These are phyloP conservation scores for Arthroderma sp. DNA, from an alignment of 2,329 filamentous ascomycete genomes.

Conservation along the genomic window DNA sequence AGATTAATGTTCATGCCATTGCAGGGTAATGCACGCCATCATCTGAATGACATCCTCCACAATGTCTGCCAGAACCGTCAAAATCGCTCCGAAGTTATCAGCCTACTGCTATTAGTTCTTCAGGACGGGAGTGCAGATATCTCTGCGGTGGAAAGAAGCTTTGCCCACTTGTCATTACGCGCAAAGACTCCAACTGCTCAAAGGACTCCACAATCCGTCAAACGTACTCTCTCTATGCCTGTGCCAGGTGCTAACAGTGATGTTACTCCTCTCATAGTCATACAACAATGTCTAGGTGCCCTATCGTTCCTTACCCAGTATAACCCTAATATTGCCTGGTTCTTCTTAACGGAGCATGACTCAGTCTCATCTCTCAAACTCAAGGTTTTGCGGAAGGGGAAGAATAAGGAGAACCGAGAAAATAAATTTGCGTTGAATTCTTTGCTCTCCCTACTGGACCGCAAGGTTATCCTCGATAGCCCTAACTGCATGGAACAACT, in stretches of 20 bases:
- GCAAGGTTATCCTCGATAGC: conserved; percentile 93
- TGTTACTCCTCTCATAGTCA: conserved; percentile 84
- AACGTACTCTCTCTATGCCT: conserved; percentile 57
- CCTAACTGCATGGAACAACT: conserved; percentile 93
- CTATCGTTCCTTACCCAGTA: conserved; percentile 71
- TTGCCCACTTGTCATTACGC: conserved; percentile 79
- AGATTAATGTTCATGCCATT: conserved; percentile 98
- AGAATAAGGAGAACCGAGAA: conserved; percentile 70
- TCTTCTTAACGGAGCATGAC: conserved; percentile 93
- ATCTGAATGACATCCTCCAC: conserved; percentile 74
- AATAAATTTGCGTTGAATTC: conserved; percentile 88
- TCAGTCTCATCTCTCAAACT: conserved; percentile 64
- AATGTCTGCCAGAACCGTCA: conserved; percentile 95
- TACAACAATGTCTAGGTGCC: conserved; percentile 84
- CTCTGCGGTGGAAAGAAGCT: conserved; percentile 87
- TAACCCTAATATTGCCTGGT: conserved; percentile 74
- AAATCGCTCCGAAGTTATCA: conserved; percentile 86
- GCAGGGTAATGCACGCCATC: conserved; percentile 69
- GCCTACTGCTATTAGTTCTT: conserved; percentile 78
- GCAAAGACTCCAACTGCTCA: conserved; percentile 67
- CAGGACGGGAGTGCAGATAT: conserved; percentile 93
- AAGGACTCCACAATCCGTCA: conserved; percentile 70
- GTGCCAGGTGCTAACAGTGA: conserved; percentile 55
- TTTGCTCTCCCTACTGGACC: conserved; percentile 72
- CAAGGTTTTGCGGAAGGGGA: conserved; percentile 67